Conservation (phyloP, 768 basidiomycete species). For the Paxillus ammoniavirescens region DNA sequence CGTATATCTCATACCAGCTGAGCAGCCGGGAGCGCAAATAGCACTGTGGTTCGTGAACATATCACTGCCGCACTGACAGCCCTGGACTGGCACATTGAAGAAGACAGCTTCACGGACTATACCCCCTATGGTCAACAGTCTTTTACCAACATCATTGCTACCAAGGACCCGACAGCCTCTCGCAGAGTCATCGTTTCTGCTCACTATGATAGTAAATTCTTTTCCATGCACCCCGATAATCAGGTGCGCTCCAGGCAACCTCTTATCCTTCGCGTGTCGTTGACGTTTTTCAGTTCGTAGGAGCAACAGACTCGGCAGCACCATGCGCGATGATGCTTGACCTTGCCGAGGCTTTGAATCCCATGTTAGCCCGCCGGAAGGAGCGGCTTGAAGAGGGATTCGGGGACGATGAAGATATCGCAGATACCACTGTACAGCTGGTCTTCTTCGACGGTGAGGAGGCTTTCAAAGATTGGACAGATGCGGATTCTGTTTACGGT, state of each 20-base stretch:
- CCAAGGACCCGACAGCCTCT: slow-evolving; percentile 85
- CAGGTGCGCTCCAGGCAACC: slow-evolving; percentile 49
- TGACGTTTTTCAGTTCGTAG: slow-evolving; percentile 69
- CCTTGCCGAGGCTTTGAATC: slow-evolving; percentile 80
- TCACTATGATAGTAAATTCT: slow-evolving; percentile 93
- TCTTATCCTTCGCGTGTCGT: not conserved
- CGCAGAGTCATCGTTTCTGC: slow-evolving; percentile 85
- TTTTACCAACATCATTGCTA: slow-evolving; percentile 93
- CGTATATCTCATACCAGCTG: not conserved
- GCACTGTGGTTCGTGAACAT: slow-evolving; percentile 79
- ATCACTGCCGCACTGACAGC: slow-evolving; percentile 68
- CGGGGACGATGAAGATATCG: slow-evolving; percentile 73
- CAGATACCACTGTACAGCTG: slow-evolving; percentile 84
- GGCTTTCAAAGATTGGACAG: slow-evolving; percentile 89
- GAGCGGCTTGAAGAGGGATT: slow-evolving; percentile 51
- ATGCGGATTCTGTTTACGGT: slow-evolving; percentile 91
- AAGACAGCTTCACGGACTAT: slow-evolving; percentile 71
- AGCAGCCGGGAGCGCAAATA: slow-evolving; percentile 71
- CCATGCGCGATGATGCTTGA: slow-evolving; percentile 94
- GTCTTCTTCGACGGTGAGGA: slow-evolving; percentile 99
- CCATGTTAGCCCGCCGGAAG: slow-evolving; percentile 61
- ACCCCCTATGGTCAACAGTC: slow-evolving; percentile 81
- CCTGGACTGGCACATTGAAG: slow-evolving; percentile 85
- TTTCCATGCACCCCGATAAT: slow-evolving; percentile 63
- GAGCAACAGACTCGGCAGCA: slow-evolving; percentile 96